Evolutionary conservation across 768 basidiomycete species (phyloP).

Genomic region (Rhodotorula taiwanensis): DNA sequence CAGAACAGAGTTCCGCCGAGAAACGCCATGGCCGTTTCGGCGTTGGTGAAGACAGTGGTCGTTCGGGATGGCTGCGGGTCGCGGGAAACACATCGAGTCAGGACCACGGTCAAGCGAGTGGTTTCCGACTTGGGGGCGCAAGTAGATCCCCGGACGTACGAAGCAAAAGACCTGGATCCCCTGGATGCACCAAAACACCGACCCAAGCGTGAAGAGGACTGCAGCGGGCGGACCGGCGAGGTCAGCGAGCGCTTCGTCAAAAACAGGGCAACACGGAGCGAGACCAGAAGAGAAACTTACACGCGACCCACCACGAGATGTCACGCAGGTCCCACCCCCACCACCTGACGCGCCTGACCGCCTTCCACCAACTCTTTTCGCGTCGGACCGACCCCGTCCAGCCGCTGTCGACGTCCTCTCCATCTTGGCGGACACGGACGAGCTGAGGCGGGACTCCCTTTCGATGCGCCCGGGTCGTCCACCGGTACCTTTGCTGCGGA

Average conservation of each 20-base stretch:
- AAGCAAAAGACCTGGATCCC: slow-evolving; percentile 32
- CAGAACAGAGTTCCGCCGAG: slow-evolving; percentile 33
- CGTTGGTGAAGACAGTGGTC: slow-evolving; percentile 9
- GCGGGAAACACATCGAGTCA: not conserved
- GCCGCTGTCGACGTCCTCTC: too few relatives aligned
- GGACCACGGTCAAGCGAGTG: too few relatives aligned
- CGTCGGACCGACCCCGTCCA: not conserved
- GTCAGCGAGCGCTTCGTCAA: not conserved
- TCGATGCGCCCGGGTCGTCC: slow-evolving; percentile 7
- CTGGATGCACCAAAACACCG: slow-evolving; percentile 36
- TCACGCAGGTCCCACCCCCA: slow-evolving; percentile 19
- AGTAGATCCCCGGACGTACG: not conserved
- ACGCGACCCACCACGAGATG: slow-evolving; percentile 27
- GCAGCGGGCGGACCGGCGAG: not conserved
- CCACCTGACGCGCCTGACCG: slow-evolving; percentile 6
- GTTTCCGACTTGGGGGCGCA: too few relatives aligned
- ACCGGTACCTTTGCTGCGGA: not conserved
- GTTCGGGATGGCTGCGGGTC: slow-evolving; percentile 17
- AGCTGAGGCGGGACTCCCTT: slow-evolving; percentile 12
- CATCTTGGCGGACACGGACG: not conserved
- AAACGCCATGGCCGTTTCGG: slow-evolving; percentile 31
- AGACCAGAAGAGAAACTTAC: not conserved
- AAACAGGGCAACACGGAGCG: too few relatives aligned
- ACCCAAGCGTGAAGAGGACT: slow-evolving; percentile 31
- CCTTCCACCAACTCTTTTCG: not conserved